Evolutionary conservation across 2,329 filamentous ascomycete genomes (phyloP), one percentile per base, ranked within the genome.

Genomic region (Nigrospora oryzae): DNA sequence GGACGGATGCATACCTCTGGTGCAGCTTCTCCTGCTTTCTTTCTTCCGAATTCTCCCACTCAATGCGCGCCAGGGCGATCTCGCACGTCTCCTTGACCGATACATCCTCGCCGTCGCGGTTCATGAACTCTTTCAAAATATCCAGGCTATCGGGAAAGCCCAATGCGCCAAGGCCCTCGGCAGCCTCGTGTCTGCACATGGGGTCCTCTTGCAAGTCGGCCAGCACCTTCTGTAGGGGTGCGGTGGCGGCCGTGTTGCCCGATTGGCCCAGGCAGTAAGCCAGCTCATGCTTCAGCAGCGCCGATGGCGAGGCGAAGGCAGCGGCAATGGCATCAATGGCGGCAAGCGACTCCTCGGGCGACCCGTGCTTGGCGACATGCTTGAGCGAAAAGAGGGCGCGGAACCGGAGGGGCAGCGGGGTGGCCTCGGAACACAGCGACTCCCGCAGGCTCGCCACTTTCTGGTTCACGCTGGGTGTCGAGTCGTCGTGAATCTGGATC

Each of bases 361-460:
- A 69, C 15, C 70, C 65, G 52, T 83, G 78, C 47, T 79, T 83
- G 40, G 93, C 91, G 49, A 97, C 73, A 64, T 97, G 87, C 71
- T 98, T 98, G 49, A 98, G 82, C 15, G 91, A 96, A 73, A 98
- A 98, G 56, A 98, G 86, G 37, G 93, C 91, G 57, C 93, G 89
- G 69, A 97, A 98, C 51, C 93, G 89, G 51, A 88, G 76, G 35
- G 90, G 85, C 44, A 98, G 85, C 38, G 90, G 82, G 50, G 86
- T 84, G 13, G 77, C 69, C 70, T 97, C 93, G 40, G 86, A 84
- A 56, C 77, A 83, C 48, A 98, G 81, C 48, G 84, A 86, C 58
- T 84, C 77, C 59, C 89, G 84, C 43, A 94, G 76, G 47, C 74
- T 70, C 46, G 70, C 58, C 54, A 89, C 75, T 38, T 79, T 81